Evolutionary conservation across 306 rosid genomes (phyloP).

Genomic region (Cicer cuneatum): DNA sequence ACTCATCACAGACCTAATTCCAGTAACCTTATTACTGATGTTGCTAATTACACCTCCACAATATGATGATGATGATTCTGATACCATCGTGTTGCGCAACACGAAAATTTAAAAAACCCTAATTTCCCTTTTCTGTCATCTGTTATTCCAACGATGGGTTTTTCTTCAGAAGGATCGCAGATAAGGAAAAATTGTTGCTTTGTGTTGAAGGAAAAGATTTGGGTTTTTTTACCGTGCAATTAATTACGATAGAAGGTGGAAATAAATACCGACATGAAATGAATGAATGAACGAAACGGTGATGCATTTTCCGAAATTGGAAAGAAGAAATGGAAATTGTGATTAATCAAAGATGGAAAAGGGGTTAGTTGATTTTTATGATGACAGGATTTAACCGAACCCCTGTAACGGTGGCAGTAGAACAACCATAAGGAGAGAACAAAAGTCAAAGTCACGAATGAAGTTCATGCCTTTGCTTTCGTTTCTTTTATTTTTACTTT

Average conservation of each 20-base stretch:
- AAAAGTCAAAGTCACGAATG: slow-evolving; percentile 42
- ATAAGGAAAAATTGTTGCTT: not conserved
- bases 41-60: slow-evolving; percentile 10
- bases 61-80: slow-evolving; percentile 32
- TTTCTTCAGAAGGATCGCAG: not conserved
- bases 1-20: slow-evolving; percentile 48
- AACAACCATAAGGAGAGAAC: slow-evolving; percentile 14
- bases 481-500: not conserved
- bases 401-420: not conserved
- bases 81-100: slow-evolving; percentile 47
- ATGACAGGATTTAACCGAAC: slow-evolving; percentile 7
- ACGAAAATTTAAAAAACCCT: slow-evolving; percentile 42
- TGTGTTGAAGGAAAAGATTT: not conserved
- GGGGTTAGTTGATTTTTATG: not conserved
- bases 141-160: not conserved
- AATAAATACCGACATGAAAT: not conserved
- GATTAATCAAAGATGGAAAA: not conserved
- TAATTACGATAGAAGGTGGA: not conserved
- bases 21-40: not conserved
- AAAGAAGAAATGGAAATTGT: not conserved
- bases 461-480: slow-evolving; percentile 32
- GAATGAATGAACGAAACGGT: slow-evolving; percentile 26
- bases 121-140: not conserved
- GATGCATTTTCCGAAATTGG: not conserved
- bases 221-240: not conserved